Evolutionary conservation across 2,329 filamentous ascomycete genomes (phyloP).

Genomic region (Pseudogymnoascus sp.): DNA sequence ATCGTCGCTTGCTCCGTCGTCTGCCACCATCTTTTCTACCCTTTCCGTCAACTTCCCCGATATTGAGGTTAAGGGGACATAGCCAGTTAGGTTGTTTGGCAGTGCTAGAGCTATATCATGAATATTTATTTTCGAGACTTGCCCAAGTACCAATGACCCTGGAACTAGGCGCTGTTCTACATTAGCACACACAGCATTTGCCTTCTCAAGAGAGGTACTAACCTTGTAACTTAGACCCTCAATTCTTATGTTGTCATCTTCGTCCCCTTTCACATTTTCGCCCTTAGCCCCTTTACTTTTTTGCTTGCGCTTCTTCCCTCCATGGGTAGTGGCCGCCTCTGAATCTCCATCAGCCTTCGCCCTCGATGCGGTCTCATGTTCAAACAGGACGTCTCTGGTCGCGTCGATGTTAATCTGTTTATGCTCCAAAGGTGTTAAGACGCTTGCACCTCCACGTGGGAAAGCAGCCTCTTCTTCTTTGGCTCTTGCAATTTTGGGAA

Average conservation of each 20-base stretch:
- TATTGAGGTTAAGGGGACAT: conserved; percentile 85
- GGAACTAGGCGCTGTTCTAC: conserved; percentile 63
- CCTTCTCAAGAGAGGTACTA: conserved; percentile 24
- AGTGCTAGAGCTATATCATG: conserved; percentile 75
- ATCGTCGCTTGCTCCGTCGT: conserved; percentile 46
- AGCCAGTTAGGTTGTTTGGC: conserved; percentile 88
- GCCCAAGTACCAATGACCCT: conserved; percentile 81
- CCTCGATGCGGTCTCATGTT: conserved; percentile 59
- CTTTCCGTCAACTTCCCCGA: conserved; percentile 71
- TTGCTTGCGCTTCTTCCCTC: conserved; percentile 43
- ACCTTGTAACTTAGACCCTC: conserved; percentile 89
- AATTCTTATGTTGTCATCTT: conserved; percentile 56
- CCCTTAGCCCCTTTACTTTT: conserved; percentile 47
- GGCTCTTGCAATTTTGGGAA: conserved; percentile 27
- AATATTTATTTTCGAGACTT: conserved; percentile 72
- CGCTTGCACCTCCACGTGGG: conserved; percentile 82
- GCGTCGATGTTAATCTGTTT: conserved; percentile 95
- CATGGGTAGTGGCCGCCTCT: conserved; percentile 21
- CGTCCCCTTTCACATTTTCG: conserved; percentile 42
- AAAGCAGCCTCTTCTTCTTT: conserved; percentile 84
- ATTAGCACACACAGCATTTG: conserved; percentile 15
- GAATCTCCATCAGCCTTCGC: conserved; percentile 33
- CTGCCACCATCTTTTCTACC: conserved; percentile 60
- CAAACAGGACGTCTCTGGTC: conserved; percentile 83
- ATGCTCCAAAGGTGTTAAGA: conserved; percentile 87